Evolutionary conservation across 257 asterid genomes (phyloP).

Genomic region (Solanum dulcamara): DNA sequence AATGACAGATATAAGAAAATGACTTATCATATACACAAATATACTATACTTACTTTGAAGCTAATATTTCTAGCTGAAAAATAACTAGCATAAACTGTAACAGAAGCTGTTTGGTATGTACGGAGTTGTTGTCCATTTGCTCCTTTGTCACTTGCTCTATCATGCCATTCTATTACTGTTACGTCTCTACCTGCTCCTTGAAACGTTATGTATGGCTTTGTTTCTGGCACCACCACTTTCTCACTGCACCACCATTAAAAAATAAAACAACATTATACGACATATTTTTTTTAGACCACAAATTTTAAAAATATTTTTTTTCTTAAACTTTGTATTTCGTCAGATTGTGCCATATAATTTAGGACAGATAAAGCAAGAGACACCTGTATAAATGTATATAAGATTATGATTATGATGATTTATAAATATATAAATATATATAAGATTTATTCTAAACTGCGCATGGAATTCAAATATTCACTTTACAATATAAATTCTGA

Average conservation of each 20-base stretch:
- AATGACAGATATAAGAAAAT: background rate
- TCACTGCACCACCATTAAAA: slow-evolving; percentile 27
- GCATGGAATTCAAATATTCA: too few relatives aligned
- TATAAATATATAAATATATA: too few relatives aligned
- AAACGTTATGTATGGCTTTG: slow-evolving; percentile 70
- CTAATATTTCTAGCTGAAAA: slow-evolving; percentile 78
- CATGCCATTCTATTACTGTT: slow-evolving; percentile 86
- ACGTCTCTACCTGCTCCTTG: slow-evolving; percentile 69
- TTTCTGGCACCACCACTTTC: slow-evolving; percentile 74
- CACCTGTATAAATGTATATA: background rate
- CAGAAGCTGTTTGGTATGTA: slow-evolving; percentile 80
- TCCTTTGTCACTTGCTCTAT: slow-evolving; percentile 70
- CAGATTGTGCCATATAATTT: background rate
- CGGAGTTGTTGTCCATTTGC: slow-evolving; percentile 83
- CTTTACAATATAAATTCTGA: too few relatives aligned
- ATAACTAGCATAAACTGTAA: slow-evolving; percentile 50
- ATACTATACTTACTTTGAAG: slow-evolving; percentile 51
- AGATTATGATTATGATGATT: too few relatives aligned
- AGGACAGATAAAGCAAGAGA: background rate
- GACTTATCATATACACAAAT: background rate
- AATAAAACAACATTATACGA: background rate
- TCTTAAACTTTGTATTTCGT: too few relatives aligned
- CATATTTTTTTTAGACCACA: background rate
- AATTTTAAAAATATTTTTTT: too few relatives aligned
- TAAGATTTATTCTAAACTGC: background rate